Percentiles rank a stretch among this genome's conserved stretches.
phyloP scores from a whole-genome alignment of 106 monocot species.

The Dendrobium chrysotoxum region DNA sequence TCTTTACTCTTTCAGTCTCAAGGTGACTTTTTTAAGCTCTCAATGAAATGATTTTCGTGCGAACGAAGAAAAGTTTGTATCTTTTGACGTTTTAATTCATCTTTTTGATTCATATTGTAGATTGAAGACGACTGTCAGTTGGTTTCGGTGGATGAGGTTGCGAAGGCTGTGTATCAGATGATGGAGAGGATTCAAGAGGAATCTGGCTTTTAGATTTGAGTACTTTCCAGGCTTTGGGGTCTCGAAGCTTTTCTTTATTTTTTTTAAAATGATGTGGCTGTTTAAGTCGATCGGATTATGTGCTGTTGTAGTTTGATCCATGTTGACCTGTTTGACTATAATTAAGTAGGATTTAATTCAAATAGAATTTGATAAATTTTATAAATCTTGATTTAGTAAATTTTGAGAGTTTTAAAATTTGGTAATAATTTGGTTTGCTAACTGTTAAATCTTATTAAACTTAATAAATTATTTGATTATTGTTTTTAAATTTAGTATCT shows the following conservation, averaged over 20 bases:
- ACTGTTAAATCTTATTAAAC: no score
- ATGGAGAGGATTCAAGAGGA: constrained; percentile 31
- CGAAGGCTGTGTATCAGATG: constrained; percentile 39
- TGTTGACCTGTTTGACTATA: not conserved
- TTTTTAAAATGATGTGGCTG: not conserved
- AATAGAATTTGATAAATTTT: no score
- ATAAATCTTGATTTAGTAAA: no score
- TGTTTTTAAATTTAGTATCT: no score
- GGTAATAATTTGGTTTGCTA: no score
- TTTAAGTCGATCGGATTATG: not conserved
- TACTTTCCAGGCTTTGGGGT: not conserved
- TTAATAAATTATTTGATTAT: no score
- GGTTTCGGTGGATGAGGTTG: constrained; percentile 43
- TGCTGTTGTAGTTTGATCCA: not conserved
- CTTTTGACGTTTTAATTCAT: not conserved
- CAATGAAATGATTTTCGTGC: not conserved
- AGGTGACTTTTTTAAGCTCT: constrained; percentile 29
- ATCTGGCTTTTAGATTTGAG: not conserved
- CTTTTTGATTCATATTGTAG: constrained; percentile 12
- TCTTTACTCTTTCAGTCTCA: constrained; percentile 80
- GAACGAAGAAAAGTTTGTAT: not conserved
- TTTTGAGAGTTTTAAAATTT: no score
- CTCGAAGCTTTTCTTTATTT: not conserved
- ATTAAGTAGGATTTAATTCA: no score
- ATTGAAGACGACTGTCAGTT: constrained; percentile 48